These are phyloP conservation scores for Tricholoma sp. DNA, from an alignment of 768 basidiomycete genomes.

Conservation along the genomic window DNA sequence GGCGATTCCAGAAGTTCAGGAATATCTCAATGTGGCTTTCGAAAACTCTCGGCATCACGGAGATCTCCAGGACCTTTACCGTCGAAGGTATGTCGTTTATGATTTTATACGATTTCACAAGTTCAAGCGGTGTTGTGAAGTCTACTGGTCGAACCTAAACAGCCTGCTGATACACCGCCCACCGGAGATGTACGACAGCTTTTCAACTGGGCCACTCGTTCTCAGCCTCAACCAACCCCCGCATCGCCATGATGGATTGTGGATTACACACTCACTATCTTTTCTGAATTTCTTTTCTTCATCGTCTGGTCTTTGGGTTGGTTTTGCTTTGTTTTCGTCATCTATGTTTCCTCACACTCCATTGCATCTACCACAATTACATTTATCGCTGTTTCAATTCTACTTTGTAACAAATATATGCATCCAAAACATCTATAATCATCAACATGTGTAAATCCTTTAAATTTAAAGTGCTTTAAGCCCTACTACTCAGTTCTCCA, in stretches of 20 bases:
- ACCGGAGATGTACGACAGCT: conserved; percentile 70
- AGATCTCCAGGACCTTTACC: conserved; percentile 82
- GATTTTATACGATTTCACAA: background rate
- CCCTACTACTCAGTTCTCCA: conserved; percentile 1
- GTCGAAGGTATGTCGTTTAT: conserved; percentile 60
- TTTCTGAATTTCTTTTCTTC: conserved; percentile 9
- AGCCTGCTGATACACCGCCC: conserved; percentile 65
- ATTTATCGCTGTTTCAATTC: conserved; percentile 17
- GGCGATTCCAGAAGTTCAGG: conserved; percentile 85
- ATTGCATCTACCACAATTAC: conserved; percentile 14
- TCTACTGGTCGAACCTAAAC: conserved; percentile 79
- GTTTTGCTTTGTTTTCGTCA: conserved; percentile 10
- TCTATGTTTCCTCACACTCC: conserved; percentile 9
- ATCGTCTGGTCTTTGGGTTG: conserved; percentile 15
- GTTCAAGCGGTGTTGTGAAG: conserved; percentile 28
- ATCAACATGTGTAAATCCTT: too few species aligned
- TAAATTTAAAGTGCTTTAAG: too few species aligned
- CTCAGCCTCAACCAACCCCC: conserved; percentile 30
- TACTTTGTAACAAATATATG: conserved; percentile 13
- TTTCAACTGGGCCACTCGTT: conserved; percentile 74
- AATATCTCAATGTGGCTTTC: conserved; percentile 68
- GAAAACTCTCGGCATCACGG: conserved; percentile 71
- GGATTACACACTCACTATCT: conserved; percentile 9
- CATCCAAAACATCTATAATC: conserved; percentile 14
- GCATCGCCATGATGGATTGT: conserved; percentile 22